Evolutionary conservation across 2,329 filamentous ascomycete genomes (phyloP).

Genomic region (Fusarium musae): DNA sequence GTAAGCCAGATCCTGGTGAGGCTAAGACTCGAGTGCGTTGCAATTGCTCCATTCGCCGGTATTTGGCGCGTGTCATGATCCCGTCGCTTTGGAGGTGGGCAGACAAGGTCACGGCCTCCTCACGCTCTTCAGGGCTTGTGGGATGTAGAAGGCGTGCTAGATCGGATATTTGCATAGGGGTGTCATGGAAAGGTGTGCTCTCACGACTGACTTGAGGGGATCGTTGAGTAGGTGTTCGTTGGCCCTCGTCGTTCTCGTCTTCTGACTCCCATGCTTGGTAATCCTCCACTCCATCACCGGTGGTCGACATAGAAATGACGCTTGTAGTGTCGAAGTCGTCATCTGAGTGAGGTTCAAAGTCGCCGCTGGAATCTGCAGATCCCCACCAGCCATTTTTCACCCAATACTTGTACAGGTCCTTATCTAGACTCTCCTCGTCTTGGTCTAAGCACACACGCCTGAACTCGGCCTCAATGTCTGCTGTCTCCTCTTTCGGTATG

Average conservation of each 20-base stretch:
- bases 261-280: slow-evolving; percentile 61
- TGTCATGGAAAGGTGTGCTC: slow-evolving; percentile 69
- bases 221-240: slow-evolving; percentile 78
- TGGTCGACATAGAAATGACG: slow-evolving; percentile 70
- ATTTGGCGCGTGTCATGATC: slow-evolving; percentile 85
- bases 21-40: slow-evolving; percentile 74
- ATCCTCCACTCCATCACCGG: slow-evolving; percentile 56
- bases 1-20: slow-evolving; percentile 42
- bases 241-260: slow-evolving; percentile 59
- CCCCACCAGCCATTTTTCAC: slow-evolving; percentile 87
- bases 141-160: slow-evolving; percentile 87
- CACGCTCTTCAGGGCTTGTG: slow-evolving; percentile 77
- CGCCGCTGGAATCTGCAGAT: slow-evolving; percentile 80
- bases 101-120: slow-evolving; percentile 83
- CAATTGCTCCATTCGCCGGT: slow-evolving; percentile 72
- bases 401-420: slow-evolving; percentile 86
- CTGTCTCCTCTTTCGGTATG: slow-evolving; percentile 69
- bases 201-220: slow-evolving; percentile 62
- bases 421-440: slow-evolving; percentile 75
- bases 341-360: slow-evolving; percentile 70
- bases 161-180: slow-evolving; percentile 71
- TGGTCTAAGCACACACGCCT: slow-evolving; percentile 62
- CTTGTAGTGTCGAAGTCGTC: slow-evolving; percentile 82
- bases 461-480: slow-evolving; percentile 86
- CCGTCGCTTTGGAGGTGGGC: slow-evolving; percentile 78